Percentiles rank a stretch among this genome's conserved stretches.
These are phyloP conservation scores for Chloris gayana DNA, from an alignment of 176 grass and related monocot species.

Conservation along the genomic window DNA sequence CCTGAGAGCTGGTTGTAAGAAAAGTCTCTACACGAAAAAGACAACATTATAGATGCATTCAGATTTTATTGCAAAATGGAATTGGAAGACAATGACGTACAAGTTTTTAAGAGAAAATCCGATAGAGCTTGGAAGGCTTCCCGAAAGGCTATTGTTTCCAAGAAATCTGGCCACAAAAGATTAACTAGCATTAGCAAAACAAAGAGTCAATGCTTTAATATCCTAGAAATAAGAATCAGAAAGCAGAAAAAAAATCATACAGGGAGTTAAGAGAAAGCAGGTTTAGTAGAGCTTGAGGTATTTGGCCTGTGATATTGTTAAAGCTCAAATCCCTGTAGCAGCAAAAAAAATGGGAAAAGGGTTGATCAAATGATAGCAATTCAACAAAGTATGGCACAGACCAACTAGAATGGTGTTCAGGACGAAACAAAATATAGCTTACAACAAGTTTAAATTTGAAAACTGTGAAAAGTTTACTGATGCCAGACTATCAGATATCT, in stretches of 20 bases:
- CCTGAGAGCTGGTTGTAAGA: constrained; percentile 91
- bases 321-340: constrained; percentile 86
- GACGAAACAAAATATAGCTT: neutral
- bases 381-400: neutral
- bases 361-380: neutral
- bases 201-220: neutral
- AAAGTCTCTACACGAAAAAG: constrained; percentile 64
- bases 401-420: neutral
- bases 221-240: constrained; percentile 9
- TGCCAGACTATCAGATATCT: constrained; percentile 71
- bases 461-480: constrained; percentile 64
- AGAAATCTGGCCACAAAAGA: constrained; percentile 62
- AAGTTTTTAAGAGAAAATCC: neutral
- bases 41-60: neutral
- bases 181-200: constrained; percentile 6
- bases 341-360: neutral
- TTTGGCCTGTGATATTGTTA: constrained; percentile 81
- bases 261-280: constrained; percentile 46
- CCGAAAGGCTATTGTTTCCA: constrained; percentile 80
- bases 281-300: constrained; percentile 59
- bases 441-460: constrained; percentile 45
- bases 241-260: constrained; percentile 42
- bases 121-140: constrained; percentile 68
- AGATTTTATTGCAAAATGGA: constrained; percentile 25
- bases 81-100: neutral